phyloP scores from a whole-genome alignment of 2,329 filamentous ascomycete genomes.

The Diaporthe longicolla region DNA sequence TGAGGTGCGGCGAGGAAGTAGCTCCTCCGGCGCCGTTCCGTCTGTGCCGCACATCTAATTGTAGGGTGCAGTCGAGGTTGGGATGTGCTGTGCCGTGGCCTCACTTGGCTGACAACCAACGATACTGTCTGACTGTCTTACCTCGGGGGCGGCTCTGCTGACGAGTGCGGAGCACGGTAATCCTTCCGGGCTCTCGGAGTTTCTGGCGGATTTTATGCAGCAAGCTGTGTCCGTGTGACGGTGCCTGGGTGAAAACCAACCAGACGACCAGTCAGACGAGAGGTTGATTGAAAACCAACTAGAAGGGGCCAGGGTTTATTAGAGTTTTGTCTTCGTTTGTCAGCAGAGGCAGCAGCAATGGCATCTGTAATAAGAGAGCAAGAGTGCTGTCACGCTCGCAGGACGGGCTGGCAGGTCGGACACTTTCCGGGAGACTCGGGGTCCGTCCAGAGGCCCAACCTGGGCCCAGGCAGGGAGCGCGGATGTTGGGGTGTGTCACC shows the following conservation, averaged over 20 bases:
- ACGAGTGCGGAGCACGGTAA: conserved; percentile 6
- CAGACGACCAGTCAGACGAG: not conserved
- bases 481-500: conserved; percentile 13
- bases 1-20: conserved; percentile 12
- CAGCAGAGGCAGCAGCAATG: not conserved
- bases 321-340: conserved; percentile 10
- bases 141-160: conserved; percentile 30
- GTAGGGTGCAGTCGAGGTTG: not conserved
- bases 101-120: conserved; percentile 18
- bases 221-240: not conserved
- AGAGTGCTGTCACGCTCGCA: not conserved
- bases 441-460: conserved; percentile 7
- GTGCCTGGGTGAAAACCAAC: no score
- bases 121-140: not conserved
- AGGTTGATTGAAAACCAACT: not conserved
- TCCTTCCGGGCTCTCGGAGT: conserved; percentile 31
- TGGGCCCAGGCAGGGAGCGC: not conserved
- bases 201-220: conserved; percentile 17
- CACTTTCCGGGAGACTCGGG: conserved; percentile 31
- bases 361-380: no score
- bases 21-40: not conserved
- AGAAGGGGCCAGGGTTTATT: not conserved
- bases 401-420: conserved; percentile 11
- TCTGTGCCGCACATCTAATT: not conserved
- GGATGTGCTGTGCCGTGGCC: not conserved